Base-by-base conservation (phyloP, 1,284 basidiomycete genomes). In the Puccinia novopanici region DNA sequence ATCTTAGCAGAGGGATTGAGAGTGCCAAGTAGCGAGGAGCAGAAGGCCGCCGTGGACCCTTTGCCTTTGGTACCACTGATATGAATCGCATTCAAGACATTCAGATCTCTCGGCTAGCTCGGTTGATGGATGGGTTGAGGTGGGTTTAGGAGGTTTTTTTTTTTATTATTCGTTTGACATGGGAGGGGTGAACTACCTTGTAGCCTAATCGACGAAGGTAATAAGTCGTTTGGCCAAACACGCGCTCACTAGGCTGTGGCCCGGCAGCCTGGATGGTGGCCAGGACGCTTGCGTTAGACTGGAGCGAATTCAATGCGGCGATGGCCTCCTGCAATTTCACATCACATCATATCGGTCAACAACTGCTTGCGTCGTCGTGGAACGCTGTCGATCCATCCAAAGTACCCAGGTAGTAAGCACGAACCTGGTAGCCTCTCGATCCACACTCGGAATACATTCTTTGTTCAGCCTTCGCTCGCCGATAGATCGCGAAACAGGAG, bases 1-100 rank as follows among this genome's bases (percentile, higher is more conserved):
- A 79, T 42, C 42, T 79, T 79, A 17, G 67, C 52, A 15, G 40
- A 45, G 13, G 52, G 52, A 27, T 71, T 61, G 68, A 75, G 37
- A 34, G 24, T 30, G 10, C 15, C 27, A 5, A 85, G 80, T 22
- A 87, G 81, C 22, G 85, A 84, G 52, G 85, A 85, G 54, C 84
- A 85, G 84, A 99, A 99, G 1, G 97, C 96, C 81, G 93, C 94
- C 0, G 97, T 97, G 3, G 95, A 98, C 3, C 97, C 97, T 86
- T 99, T 99, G 65, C 97, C 97, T 87, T 99, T 99, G 5, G 97
- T 99, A 2, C 97, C 97, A 17, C 97, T 96, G 84, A 99, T 91
- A 87, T 99, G 97, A 48, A 99, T 90, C 78, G 95, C 94, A 86
- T 98, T 97, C 82, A 99, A 88, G 68, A 87, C 87, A 86, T 99